A percentile compares a stretch with the other conserved stretches of the same genome.
These are phyloP conservation scores for Glycine tomentella DNA, from an alignment of 306 rosid genomes.

Conservation along the genomic window DNA sequence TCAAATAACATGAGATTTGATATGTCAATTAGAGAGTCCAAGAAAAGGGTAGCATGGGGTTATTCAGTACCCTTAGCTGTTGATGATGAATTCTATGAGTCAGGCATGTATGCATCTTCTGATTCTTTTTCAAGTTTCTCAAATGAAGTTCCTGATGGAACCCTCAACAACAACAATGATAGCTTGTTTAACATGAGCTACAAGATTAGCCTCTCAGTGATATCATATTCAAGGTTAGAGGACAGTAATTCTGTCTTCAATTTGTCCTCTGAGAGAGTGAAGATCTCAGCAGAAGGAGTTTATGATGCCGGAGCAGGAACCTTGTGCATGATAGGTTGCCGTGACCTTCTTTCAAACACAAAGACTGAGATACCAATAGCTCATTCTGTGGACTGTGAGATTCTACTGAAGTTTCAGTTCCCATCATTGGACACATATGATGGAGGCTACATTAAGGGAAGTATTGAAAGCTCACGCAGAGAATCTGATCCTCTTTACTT, in stretches of 20 bases:
- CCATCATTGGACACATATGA: slow-evolving; percentile 41
- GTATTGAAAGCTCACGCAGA: slow-evolving; percentile 58
- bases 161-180: background rate
- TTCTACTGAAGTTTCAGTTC: slow-evolving; percentile 62
- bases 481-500: slow-evolving; percentile 59
- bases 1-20: slow-evolving; percentile 58
- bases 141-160: slow-evolving; percentile 3
- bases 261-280: slow-evolving; percentile 12
- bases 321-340: slow-evolving; percentile 79
- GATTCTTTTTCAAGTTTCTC: slow-evolving; percentile 9
- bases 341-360: slow-evolving; percentile 35
- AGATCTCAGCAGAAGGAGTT: slow-evolving; percentile 65
- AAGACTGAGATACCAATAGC: slow-evolving; percentile 2
- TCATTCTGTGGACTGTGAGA: slow-evolving; percentile 59
- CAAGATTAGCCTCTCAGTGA: slow-evolving; percentile 27
- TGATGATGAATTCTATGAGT: slow-evolving; percentile 38
- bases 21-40: slow-evolving; percentile 43
- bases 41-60: slow-evolving; percentile 40
- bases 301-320: slow-evolving; percentile 67
- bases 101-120: background rate
- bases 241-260: slow-evolving; percentile 25
- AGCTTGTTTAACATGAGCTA: slow-evolving; percentile 53
- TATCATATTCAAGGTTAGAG: background rate
- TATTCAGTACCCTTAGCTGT: slow-evolving; percentile 54
- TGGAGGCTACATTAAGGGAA: slow-evolving; percentile 51